Percentiles rank a stretch among this genome's conserved stretches.
phyloP scores from a whole-genome alignment of 2,329 filamentous ascomycete genomes.

The Metarhizium humberi region DNA sequence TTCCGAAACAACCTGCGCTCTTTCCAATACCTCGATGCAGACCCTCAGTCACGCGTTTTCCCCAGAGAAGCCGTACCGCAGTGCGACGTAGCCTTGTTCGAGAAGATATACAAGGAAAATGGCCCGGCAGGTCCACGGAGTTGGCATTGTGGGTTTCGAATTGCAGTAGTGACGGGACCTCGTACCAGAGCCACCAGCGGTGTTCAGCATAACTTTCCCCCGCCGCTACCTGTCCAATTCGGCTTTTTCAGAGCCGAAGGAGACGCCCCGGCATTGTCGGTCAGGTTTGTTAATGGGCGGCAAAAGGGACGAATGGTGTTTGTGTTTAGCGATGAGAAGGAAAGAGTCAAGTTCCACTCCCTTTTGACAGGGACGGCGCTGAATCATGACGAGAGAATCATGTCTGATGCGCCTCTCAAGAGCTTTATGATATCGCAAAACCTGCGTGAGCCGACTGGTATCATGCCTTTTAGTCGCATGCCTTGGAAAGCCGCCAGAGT shows the following conservation, averaged over 20 bases:
- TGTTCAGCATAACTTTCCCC: constrained; percentile 59
- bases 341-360: constrained; percentile 62
- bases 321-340: constrained; percentile 65
- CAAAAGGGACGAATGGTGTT: constrained; percentile 64
- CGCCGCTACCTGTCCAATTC: constrained; percentile 63
- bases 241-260: constrained; percentile 66
- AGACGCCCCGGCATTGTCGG: constrained; percentile 57
- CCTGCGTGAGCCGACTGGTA: constrained; percentile 37
- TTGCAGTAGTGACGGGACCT: constrained; percentile 69
- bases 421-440: constrained; percentile 53
- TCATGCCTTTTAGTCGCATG: constrained; percentile 40
- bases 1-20: constrained; percentile 62
- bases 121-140: constrained; percentile 64
- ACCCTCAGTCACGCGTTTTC: constrained; percentile 61
- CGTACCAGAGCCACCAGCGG: constrained; percentile 69
- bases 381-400: constrained; percentile 58
- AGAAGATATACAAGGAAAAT: constrained; percentile 56
- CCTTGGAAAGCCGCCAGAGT: constrained; percentile 61
- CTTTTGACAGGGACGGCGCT: constrained; percentile 65
- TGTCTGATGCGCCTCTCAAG: constrained; percentile 58
- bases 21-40: constrained; percentile 74
- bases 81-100: constrained; percentile 69
- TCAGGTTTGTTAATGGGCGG: constrained; percentile 60
- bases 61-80: constrained; percentile 62
- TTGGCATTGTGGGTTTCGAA: constrained; percentile 69